phyloP scores from a whole-genome alignment of 306 rosid genomes.

The Ormosia emarginata region DNA sequence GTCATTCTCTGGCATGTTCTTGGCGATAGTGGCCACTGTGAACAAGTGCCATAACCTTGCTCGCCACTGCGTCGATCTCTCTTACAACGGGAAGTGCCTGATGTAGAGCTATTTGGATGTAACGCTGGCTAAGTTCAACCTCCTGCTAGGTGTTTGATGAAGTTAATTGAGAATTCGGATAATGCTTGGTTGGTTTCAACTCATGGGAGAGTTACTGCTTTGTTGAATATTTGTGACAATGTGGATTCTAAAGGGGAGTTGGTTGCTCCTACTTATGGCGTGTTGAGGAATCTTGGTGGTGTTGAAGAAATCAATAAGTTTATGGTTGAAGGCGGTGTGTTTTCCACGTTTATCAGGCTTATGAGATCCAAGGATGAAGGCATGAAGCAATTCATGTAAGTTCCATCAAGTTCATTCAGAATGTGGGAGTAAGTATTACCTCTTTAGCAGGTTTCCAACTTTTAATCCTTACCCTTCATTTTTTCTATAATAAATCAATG shows the following conservation, averaged over 20 bases:
- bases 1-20: slow-evolving; percentile 36
- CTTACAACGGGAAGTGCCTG: slow-evolving; percentile 83
- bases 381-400: slow-evolving; percentile 49
- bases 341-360: slow-evolving; percentile 51
- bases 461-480: no score
- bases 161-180: slow-evolving; percentile 71
- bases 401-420: slow-evolving; percentile 59
- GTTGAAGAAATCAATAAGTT: slow-evolving; percentile 83
- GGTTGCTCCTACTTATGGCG: slow-evolving; percentile 69
- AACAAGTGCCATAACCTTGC: slow-evolving; percentile 65
- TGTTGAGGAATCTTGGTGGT: slow-evolving; percentile 60
- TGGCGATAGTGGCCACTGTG: slow-evolving; percentile 30
- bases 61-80: slow-evolving; percentile 66
- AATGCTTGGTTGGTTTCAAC: slow-evolving; percentile 90
- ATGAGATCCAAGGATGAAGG: slow-evolving; percentile 47
- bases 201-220: slow-evolving; percentile 79
- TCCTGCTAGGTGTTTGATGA: slow-evolving; percentile 55
- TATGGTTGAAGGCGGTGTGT: slow-evolving; percentile 73
- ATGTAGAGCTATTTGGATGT: slow-evolving; percentile 91
- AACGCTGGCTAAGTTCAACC: slow-evolving; percentile 46
- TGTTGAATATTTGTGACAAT: slow-evolving; percentile 58
- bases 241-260: slow-evolving; percentile 42
- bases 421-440: background rate
- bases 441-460: no score
- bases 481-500: no score